Evolutionary conservation across 2,329 filamentous ascomycete species (phyloP), one percentile per base, ranked within the genome.

Genomic region (Aspergillus japonicus): DNA sequence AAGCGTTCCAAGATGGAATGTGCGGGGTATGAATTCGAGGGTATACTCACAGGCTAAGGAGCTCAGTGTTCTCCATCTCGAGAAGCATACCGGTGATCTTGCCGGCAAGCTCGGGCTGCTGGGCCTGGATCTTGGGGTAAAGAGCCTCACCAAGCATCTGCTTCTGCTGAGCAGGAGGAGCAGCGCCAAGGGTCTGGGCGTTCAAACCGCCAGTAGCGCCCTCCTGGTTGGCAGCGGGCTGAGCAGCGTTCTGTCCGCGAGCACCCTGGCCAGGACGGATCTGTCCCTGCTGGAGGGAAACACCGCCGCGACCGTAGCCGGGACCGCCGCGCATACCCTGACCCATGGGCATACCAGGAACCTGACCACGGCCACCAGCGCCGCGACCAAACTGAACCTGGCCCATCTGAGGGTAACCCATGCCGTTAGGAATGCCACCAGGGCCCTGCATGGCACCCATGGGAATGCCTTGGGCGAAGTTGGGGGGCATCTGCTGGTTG

Each of bases 21-120:
- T 35, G 7, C 11, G 33, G 10, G 3, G 6, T 26, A 39, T 35
- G 47, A 23, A 50, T 35, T 29, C 49, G 7, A 35, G 44, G 44
- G 47, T 52, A 55, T 58, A 91, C 93, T 91, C 89, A 96, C 91
- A 99, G 86, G 81, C 91, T 91, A 75, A 99, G 85, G 71, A 99
- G 84, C 83, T 99, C 95, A 59, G 84, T 77, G 81, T 98, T 98
- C 73, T 98, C 95, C 95, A 99, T 99, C 86, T 99, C 95, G 71
- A 99, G 82, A 72, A 99, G 89, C 95, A 99, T 99, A 81, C 95
- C 95, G 63, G 95, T 99, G 78, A 99, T 98, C 89, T 99, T 99
- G 76, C 95, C 95, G 64, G 95, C 95, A 73, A 99, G 85, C 72
- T 97, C 93, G 62, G 92, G 90, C 83, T 99, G 95, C 80, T 96